Base-by-base conservation (phyloP, 345 rosid genomes). In the Hirschfeldia incana region DNA sequence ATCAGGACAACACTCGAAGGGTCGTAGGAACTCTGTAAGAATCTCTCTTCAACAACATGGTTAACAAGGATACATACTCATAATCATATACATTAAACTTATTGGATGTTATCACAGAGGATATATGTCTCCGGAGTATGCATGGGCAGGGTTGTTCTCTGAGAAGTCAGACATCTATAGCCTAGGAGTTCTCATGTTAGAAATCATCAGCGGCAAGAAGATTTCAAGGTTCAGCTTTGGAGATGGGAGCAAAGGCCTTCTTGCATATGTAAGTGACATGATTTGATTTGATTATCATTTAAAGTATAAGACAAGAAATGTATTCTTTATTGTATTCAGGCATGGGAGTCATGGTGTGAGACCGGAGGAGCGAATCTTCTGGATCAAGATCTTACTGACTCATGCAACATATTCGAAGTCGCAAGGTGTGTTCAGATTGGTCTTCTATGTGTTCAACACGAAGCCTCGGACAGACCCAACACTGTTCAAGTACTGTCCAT, bases 81-180 rank as follows among this genome's bases (percentile, higher is more conserved):
- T 27, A 59, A 60, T 60, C 33, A 60, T 60, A 1, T 60, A 49
- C 51, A 11, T 7, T 49, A 49, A 4, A 49, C 11, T 66, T 67
- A 1, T 79, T 28, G n/a, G 32, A n/a, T 33, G 63, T 67, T 59
- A 6, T 49, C 39, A 73, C 80, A 80, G 83, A 63, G 80, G 83
- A 69, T 80, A 85, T 75, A 84, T 86, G 89, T 75, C 89, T 74
- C 89, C 87, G 0, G 91, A 88, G 79, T 88, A 88, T 33, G 87
- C 85, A 1, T 73, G 84, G 55, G 86, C 84, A 32, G 90, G 90
- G 0, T 78, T 82, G 33, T 88, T 86, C 80, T 85, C 87, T 1
- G 81, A 82, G 58, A 88, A 88, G 80, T 87, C 90, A 0, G 87
- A 86, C 42, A 81, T 88, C 8, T 87, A 85, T n/a, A 87, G 90